Conservation (phyloP, 2,329 filamentous ascomycete genomes). For the Amesomyces nigricolor region DNA sequence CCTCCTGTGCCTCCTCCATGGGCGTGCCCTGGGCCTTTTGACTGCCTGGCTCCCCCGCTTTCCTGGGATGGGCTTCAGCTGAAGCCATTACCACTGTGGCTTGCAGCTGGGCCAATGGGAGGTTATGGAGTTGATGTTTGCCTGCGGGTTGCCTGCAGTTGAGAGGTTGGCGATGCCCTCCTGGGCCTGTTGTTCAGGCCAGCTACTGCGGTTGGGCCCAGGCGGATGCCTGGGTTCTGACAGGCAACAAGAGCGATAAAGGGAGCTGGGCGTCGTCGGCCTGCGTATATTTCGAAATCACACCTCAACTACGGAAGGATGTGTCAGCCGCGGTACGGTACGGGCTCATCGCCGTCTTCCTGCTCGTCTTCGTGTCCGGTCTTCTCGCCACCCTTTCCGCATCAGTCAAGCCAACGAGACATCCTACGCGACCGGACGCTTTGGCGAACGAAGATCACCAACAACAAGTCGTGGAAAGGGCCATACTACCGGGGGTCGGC, state of each 20-base stretch:
- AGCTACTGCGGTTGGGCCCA: no score
- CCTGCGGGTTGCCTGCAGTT: no score
- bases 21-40: no score
- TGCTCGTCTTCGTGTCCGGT: not conserved
- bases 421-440: not conserved
- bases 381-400: not conserved
- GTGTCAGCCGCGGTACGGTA: not conserved
- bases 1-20: no score
- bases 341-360: not conserved
- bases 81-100: no score
- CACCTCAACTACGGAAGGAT: not conserved
- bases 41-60: no score
- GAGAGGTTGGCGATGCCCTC: no score
- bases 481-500: not conserved
- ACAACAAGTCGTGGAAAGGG: not conserved
- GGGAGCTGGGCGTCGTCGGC: not conserved
- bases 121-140: no score
- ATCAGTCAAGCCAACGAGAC: not conserved
- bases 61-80: no score
- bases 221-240: no score
- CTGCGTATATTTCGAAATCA: slow-evolving; percentile 2
- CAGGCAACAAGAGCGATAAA: not conserved
- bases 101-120: no score
- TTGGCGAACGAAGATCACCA: not conserved
- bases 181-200: no score